Percentiles rank a stretch among this genome's conserved stretches.
Conservation (phyloP, 768 basidiomycete species). For the Mrakia frigida region DNA sequence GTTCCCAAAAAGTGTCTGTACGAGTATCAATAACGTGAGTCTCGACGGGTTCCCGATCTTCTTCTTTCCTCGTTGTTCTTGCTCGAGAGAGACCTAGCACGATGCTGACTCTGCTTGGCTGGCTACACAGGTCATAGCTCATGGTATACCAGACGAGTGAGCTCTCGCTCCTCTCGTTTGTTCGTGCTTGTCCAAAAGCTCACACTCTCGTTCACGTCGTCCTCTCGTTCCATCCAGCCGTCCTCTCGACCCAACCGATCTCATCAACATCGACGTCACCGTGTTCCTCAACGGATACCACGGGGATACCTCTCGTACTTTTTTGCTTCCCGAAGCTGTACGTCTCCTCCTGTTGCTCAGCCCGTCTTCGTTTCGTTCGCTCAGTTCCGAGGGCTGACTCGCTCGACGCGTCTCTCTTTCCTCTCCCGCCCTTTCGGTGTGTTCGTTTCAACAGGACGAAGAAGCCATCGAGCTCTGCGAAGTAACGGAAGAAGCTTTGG, state of each 20-base stretch:
- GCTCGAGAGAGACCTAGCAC: no score
- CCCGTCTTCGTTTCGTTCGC: background rate
- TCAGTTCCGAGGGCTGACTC: background rate
- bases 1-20: constrained; percentile 74
- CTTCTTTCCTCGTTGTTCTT: no score
- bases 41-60: constrained; percentile 37
- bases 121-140: constrained; percentile 23
- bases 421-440: no score
- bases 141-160: constrained; percentile 88
- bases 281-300: constrained; percentile 78
- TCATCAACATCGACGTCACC: constrained; percentile 84
- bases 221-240: constrained; percentile 52
- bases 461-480: constrained; percentile 62
- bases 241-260: constrained; percentile 71
- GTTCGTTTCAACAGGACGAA: constrained; percentile 53
- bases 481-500: constrained; percentile 60
- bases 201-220: background rate
- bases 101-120: background rate
- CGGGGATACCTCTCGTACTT: constrained; percentile 82
- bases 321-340: constrained; percentile 73
- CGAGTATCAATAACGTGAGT: constrained; percentile 82
- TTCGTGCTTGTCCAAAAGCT: background rate
- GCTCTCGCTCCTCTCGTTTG: constrained; percentile 35
- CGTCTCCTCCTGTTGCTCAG: constrained; percentile 38
- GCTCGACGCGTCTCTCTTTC: background rate